Percentiles rank a stretch among this genome's conserved stretches.
phyloP scores from a whole-genome alignment of 2,329 filamentous ascomycete species.

The Alternaria longipes region DNA sequence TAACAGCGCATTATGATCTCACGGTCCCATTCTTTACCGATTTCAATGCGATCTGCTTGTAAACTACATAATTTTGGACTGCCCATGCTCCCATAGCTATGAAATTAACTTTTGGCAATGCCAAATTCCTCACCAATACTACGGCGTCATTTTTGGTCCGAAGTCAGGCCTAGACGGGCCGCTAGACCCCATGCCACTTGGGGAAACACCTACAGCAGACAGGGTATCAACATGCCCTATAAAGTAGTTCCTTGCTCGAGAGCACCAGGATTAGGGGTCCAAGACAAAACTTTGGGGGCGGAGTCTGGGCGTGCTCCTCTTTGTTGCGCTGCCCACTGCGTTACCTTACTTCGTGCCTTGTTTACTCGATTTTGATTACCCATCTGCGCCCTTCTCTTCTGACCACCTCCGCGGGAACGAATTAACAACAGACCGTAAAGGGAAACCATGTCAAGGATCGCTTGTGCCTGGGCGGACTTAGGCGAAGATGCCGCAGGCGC shows the following conservation, averaged over 20 bases:
- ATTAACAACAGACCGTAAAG: neutral
- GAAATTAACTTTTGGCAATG: constrained; percentile 9
- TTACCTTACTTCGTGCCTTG: constrained; percentile 4
- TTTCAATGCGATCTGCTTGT: constrained; percentile 7
- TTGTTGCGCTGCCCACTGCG: constrained; percentile 7
- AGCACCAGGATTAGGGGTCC: constrained; percentile 1
- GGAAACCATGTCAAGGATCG: constrained; percentile 22
- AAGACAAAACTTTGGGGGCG: constrained; percentile 9
- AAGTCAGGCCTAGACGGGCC: constrained; percentile 6
- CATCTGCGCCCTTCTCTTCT: neutral
- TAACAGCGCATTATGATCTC: neutral
- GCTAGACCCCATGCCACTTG: constrained; percentile 2
- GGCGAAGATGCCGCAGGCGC: constrained; percentile 14
- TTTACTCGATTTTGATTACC: neutral
- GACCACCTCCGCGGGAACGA: neutral
- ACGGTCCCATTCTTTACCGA: neutral
- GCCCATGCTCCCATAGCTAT: neutral
- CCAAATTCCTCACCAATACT: constrained; percentile 3
- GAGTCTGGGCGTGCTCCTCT: constrained; percentile 9
- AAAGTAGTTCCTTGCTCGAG: constrained; percentile 7
- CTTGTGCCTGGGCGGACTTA: constrained; percentile 23
- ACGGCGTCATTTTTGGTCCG: constrained; percentile 10
- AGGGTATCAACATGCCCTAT: neutral
- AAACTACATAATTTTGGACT: neutral
- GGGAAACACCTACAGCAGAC: constrained; percentile 3